Percentiles rank a stretch among this genome's conserved stretches.
phyloP scores from a whole-genome alignment of 2,329 filamentous ascomycete genomes.

The Trichoderma citrinoviride region DNA sequence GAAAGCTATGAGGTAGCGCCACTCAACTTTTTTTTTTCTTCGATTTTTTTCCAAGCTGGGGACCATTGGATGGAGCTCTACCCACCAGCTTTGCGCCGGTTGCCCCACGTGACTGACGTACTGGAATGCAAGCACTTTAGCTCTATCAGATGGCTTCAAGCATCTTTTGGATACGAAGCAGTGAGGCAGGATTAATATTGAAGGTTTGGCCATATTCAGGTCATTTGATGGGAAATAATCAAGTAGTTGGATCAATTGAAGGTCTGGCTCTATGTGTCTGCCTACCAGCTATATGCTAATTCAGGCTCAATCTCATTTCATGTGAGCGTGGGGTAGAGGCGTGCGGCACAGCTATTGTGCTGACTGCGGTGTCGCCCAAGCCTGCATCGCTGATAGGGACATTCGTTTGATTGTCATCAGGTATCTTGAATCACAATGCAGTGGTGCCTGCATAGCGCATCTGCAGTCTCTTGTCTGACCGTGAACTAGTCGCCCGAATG shows the following conservation, averaged over 20 bases:
- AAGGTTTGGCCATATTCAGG: no score
- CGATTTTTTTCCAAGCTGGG: background rate
- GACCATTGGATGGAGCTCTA: background rate
- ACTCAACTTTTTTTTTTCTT: background rate
- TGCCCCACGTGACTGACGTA: conserved; percentile 13
- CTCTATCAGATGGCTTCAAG: background rate
- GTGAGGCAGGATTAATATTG: background rate
- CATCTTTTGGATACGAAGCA: background rate
- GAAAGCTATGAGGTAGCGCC: conserved; percentile 4
- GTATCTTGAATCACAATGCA: no score
- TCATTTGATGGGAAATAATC: no score
- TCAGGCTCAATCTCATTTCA: background rate
- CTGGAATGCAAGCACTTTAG: conserved; percentile 15
- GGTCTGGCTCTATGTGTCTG: no score
- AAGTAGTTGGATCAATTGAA: no score
- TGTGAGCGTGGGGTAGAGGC: background rate
- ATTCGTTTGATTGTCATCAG: background rate
- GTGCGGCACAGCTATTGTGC: background rate
- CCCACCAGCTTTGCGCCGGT: background rate
- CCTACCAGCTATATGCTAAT: background rate
- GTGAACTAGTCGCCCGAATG: no score
- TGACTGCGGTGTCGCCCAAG: background rate
- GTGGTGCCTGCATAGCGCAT: background rate
- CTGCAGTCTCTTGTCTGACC: background rate
- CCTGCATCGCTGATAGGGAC: background rate